These are phyloP conservation scores for Pilatotrama ljubarskyi DNA, from an alignment of 768 basidiomycete genomes.

Conservation along the genomic window DNA sequence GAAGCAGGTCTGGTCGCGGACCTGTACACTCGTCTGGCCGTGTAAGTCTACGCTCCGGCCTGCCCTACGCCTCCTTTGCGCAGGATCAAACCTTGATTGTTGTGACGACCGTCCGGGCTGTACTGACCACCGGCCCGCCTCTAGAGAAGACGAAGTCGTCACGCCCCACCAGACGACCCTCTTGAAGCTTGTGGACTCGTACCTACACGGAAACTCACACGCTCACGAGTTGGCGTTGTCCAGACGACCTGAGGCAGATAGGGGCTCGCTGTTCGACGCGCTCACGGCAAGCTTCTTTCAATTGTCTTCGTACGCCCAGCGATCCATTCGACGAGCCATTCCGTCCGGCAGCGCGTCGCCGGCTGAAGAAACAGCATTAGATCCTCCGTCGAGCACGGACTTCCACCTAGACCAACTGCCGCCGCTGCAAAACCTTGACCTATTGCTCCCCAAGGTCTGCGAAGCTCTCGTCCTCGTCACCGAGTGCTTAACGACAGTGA, in stretches of 20 bases:
- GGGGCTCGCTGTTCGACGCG: constrained; percentile 38
- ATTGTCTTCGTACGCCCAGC: constrained; percentile 59
- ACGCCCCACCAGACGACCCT: constrained; percentile 86
- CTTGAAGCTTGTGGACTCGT: constrained; percentile 85
- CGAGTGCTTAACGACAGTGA: constrained; percentile 71
- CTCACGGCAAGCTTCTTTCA: constrained; percentile 60
- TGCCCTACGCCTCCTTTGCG: background rate
- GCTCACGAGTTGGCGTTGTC: constrained; percentile 37
- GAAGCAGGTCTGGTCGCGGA: constrained; percentile 57
- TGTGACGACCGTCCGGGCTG: background rate
- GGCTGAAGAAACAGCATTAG: background rate
- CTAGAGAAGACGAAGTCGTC: constrained; percentile 67
- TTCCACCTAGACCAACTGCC: background rate
- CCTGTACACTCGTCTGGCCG: constrained; percentile 58
- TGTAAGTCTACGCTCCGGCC: constrained; percentile 45
- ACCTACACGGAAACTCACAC: constrained; percentile 53
- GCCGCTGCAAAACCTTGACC: constrained; percentile 53
- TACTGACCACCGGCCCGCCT: background rate
- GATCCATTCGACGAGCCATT: constrained; percentile 50
- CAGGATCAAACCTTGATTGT: background rate
- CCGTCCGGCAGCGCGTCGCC: constrained; percentile 24
- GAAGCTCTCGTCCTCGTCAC: constrained; percentile 78
- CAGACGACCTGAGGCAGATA: constrained; percentile 41
- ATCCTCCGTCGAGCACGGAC: background rate
- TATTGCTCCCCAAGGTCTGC: constrained; percentile 73